Conservation (phyloP, 2,329 filamentous ascomycete genomes). For the Penicillium sp. region DNA sequence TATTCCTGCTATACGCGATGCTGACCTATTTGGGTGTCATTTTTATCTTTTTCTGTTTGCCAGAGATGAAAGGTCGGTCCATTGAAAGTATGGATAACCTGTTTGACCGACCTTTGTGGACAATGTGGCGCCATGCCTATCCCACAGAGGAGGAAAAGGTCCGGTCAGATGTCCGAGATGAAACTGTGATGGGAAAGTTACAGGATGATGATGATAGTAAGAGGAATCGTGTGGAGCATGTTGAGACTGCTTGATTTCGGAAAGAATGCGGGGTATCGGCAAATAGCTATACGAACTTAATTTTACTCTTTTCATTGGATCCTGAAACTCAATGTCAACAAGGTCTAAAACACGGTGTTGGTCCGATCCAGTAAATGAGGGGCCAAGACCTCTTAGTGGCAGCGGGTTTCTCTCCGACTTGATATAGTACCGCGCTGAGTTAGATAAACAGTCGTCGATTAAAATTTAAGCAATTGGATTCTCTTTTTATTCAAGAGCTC, state of each 20-base stretch:
- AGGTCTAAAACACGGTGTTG: neutral
- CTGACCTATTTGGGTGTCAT: slow-evolving; percentile 38
- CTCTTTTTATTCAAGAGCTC: accelerated
- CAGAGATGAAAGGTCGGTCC: slow-evolving; percentile 31
- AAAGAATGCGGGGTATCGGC: too few species aligned
- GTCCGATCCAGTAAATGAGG: neutral
- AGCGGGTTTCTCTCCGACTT: slow-evolving; percentile 12
- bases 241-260: slow-evolving; percentile 7
- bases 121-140: slow-evolving; percentile 45
- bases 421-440: too few species aligned
- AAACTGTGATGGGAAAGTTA: slow-evolving; percentile 11
- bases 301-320: too few species aligned
- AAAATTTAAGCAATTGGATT: neutral
- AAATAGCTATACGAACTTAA: too few species aligned
- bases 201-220: slow-evolving; percentile 13
- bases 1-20: slow-evolving; percentile 38
- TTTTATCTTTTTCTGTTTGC: slow-evolving; percentile 35
- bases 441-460: too few species aligned
- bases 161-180: slow-evolving; percentile 30
- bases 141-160: slow-evolving; percentile 38
- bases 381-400: neutral
- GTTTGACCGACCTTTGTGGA: slow-evolving; percentile 38
- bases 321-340: too few species aligned
- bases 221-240: slow-evolving; percentile 19
- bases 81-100: slow-evolving; percentile 39